Percentiles rank a stretch among this genome's conserved stretches.
Conservation (phyloP, 306 rosid species). For the Medicago arabica region DNA sequence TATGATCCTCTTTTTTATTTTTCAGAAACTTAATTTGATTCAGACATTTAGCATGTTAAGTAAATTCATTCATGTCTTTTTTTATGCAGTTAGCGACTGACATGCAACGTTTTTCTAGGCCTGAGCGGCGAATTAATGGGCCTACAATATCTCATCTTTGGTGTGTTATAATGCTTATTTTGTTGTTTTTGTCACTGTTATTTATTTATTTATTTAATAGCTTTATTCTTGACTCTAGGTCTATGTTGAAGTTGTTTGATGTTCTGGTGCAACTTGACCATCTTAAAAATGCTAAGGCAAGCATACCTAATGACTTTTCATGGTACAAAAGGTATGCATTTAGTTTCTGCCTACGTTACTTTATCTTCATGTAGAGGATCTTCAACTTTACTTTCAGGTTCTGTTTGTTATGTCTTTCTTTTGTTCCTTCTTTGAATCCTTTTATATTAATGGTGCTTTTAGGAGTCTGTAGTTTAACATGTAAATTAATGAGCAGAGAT, state of each 20-base stretch:
- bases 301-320: slow-evolving; percentile 98
- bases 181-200: neutral
- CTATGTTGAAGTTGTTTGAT: slow-evolving; percentile 95
- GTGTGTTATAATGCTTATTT: slow-evolving; percentile 53
- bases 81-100: slow-evolving; percentile 88
- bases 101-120: slow-evolving; percentile 99
- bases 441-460: slow-evolving; percentile 23
- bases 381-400: slow-evolving; percentile 20
- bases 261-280: slow-evolving; percentile 98
- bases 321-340: slow-evolving; percentile 92
- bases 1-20: slow-evolving; percentile 6
- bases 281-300: slow-evolving; percentile 97
- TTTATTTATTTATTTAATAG: slow-evolving; percentile 8
- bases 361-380: slow-evolving; percentile 36
- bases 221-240: slow-evolving; percentile 63
- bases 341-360: slow-evolving; percentile 14
- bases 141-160: slow-evolving; percentile 95
- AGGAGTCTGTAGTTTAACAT: slow-evolving; percentile 24
- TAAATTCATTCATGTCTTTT: slow-evolving; percentile 36
- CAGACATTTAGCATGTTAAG: slow-evolving; percentile 32
- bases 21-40: slow-evolving; percentile 26
- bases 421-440: slow-evolving; percentile 15
- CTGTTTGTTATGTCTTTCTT: slow-evolving; percentile 31
- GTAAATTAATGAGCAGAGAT: slow-evolving; percentile 5
- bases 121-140: slow-evolving; percentile 96